Percentiles rank a stretch among this genome's conserved stretches.
Conservation (phyloP, 176 grass and related monocot genomes). For the Rhynchospora pubera region DNA sequence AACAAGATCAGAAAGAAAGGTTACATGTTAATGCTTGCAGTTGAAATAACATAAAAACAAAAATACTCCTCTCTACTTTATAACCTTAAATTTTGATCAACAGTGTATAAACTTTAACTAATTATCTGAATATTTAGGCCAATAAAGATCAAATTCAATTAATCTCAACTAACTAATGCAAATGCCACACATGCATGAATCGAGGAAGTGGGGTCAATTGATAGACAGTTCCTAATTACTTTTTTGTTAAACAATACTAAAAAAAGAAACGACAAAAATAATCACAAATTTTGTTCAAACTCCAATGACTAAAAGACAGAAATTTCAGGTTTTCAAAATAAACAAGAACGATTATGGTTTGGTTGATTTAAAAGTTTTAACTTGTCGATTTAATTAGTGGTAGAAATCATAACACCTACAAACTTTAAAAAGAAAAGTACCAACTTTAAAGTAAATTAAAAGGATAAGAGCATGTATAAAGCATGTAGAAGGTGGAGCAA, state of each 20-base stretch:
- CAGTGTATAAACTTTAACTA: constrained; percentile 1
- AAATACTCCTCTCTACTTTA: neutral
- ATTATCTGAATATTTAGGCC: constrained; percentile 25
- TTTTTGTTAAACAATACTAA: neutral
- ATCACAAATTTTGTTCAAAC: neutral
- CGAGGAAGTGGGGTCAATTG: neutral
- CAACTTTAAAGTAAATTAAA: no score
- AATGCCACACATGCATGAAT: neutral
- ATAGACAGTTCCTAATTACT: neutral
- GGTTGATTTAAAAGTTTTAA: neutral
- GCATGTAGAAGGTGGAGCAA: no score
- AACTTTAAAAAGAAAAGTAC: no score
- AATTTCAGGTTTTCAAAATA: neutral
- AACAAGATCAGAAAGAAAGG: neutral
- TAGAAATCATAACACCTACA: neutral
- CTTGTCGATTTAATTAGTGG: neutral
- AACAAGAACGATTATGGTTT: neutral
- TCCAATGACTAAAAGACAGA: neutral
- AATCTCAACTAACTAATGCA: neutral
- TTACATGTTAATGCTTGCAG: neutral
- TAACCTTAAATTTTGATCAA: neutral
- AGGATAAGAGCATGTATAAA: no score
- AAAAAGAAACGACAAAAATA: neutral
- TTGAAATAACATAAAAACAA: neutral
- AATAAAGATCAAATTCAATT: constrained; percentile 10